phyloP scores from a whole-genome alignment of 371 early-diverging fungal genomes.

The Coemansia sp. region DNA sequence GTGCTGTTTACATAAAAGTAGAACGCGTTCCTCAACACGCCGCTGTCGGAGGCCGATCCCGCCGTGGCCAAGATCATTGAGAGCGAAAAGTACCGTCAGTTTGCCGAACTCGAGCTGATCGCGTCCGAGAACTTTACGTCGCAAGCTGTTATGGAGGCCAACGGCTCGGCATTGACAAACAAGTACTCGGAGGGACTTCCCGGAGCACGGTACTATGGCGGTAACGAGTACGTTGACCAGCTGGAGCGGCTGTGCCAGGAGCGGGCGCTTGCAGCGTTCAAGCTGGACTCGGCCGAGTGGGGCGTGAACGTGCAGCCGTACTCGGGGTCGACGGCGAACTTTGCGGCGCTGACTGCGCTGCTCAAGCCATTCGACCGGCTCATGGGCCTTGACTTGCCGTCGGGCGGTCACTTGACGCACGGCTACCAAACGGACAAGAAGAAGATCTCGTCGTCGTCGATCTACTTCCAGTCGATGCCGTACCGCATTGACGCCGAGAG shows the following conservation, averaged over 20 bases:
- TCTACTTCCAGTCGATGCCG: constrained; percentile 98
- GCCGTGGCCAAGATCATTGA: constrained; percentile 93
- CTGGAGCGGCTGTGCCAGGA: constrained; percentile 94
- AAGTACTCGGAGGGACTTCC: constrained; percentile 99
- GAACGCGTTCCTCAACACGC: constrained; percentile 65
- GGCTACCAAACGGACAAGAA: constrained; percentile 99
- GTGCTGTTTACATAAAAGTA: too few species aligned
- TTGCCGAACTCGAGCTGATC: constrained; percentile 94
- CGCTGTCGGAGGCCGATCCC: constrained; percentile 83
- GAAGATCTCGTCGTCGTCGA: constrained; percentile 97
- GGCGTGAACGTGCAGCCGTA: constrained; percentile 99
- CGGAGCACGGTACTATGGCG: constrained; percentile 92
- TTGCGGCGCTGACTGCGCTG: constrained; percentile 95
- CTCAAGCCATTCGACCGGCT: constrained; percentile 95
- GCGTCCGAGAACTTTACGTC: constrained; percentile 99
- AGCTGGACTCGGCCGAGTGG: constrained; percentile 92
- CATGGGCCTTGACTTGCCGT: constrained; percentile 98
- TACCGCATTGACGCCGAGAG: constrained; percentile 89
- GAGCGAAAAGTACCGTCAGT: constrained; percentile 96
- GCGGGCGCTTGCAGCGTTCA: constrained; percentile 94
- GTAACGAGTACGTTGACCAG: constrained; percentile 97
- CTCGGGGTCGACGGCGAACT: constrained; percentile 98
- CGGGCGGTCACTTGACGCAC: constrained; percentile 99
- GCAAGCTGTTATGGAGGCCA: constrained; percentile 95
- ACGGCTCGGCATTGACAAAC: constrained; percentile 98